Conservation (phyloP, 2,329 filamentous ascomycete species). For the Fusarium sp. region DNA sequence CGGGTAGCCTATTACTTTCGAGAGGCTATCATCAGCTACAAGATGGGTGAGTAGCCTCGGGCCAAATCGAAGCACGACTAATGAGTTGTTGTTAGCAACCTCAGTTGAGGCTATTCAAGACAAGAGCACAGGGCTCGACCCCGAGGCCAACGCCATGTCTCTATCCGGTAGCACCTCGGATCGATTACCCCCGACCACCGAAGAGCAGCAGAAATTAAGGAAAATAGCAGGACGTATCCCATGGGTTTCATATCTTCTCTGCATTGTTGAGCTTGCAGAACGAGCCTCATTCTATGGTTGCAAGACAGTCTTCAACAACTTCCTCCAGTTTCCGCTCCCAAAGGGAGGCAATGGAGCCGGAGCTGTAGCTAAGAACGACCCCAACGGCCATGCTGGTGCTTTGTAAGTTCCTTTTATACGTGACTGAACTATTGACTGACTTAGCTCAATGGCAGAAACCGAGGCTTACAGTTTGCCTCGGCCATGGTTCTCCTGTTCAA, state of each 20-base stretch:
- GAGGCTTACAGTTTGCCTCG: not conserved
- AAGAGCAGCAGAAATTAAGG: not conserved
- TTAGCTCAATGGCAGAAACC: not conserved
- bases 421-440: not conserved
- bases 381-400: not conserved
- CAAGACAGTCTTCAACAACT: slow-evolving; percentile 66
- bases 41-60: not conserved
- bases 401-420: not conserved
- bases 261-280: slow-evolving; percentile 69
- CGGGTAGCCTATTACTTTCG: not conserved
- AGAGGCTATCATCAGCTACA: not conserved
- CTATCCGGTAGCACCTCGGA: not conserved
- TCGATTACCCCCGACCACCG: not conserved
- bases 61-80: not conserved
- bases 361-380: not conserved
- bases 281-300: slow-evolving; percentile 70
- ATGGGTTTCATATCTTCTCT: slow-evolving; percentile 64
- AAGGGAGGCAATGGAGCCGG: not conserved
- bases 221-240: slow-evolving; percentile 59
- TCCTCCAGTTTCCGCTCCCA: slow-evolving; percentile 66
- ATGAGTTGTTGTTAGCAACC: not conserved
- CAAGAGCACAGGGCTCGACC: not conserved
- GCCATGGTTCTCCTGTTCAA: not conserved
- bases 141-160: not conserved
- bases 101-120: not conserved